Evolutionary conservation across 495 filamentous ascomycete species (phyloP).

Genomic region (Penicillium nucicola): DNA sequence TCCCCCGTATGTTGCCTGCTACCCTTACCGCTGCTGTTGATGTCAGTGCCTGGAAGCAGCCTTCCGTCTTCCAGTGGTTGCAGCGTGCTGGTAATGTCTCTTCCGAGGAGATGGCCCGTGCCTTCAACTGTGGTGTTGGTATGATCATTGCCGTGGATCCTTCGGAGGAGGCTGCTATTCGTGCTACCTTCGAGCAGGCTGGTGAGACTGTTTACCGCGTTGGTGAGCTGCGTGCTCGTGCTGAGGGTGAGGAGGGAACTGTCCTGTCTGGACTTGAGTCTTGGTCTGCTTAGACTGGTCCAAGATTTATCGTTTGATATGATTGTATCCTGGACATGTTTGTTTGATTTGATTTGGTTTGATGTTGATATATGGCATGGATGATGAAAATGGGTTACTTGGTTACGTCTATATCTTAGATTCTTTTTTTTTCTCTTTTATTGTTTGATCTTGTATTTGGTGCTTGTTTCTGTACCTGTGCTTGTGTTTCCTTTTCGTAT

Average conservation of each 20-base stretch:
- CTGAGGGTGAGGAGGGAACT: constrained; percentile 58
- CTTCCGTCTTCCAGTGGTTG: constrained; percentile 80
- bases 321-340: constrained; percentile 1
- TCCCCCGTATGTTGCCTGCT: constrained; percentile 84
- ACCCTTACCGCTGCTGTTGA: constrained; percentile 75
- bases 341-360: constrained; percentile 3
- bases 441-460: constrained; percentile 4
- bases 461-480: not conserved
- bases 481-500: constrained; percentile 11
- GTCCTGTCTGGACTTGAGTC: constrained; percentile 64
- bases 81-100: constrained; percentile 71
- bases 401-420: constrained; percentile 1
- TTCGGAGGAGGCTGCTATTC: constrained; percentile 19
- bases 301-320: not conserved
- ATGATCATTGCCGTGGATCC: constrained; percentile 79
- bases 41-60: constrained; percentile 65
- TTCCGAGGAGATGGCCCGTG: constrained; percentile 73
- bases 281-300: constrained; percentile 53
- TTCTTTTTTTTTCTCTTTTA: constrained; percentile 1
- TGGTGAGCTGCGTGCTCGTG: constrained; percentile 58
- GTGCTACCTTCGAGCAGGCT: constrained; percentile 49
- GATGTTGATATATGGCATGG: constrained; percentile 3
- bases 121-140: constrained; percentile 93
- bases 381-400: constrained; percentile 3
- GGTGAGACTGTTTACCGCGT: constrained; percentile 80